These are phyloP conservation scores for Solanum piurae DNA, from an alignment of 257 asterid species.

Conservation along the genomic window DNA sequence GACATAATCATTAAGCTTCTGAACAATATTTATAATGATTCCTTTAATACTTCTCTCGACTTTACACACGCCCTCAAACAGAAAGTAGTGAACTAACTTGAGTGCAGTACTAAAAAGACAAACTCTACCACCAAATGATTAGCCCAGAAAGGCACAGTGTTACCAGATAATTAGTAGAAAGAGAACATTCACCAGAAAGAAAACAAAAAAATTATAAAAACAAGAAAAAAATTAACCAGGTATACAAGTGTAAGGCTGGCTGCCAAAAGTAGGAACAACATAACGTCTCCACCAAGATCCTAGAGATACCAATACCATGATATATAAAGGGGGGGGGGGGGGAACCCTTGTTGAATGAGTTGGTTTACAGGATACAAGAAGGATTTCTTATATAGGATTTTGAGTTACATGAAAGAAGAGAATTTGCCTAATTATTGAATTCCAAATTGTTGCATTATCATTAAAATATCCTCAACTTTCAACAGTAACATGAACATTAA, in stretches of 20 bases:
- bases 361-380: background rate
- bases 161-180: background rate
- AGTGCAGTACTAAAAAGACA: background rate
- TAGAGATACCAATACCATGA: background rate
- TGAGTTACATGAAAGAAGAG: background rate
- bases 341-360: background rate
- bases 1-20: background rate
- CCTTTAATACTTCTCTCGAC: background rate
- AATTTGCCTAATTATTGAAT: background rate
- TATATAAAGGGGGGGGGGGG: background rate
- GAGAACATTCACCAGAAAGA: background rate
- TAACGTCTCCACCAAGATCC: background rate
- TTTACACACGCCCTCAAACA: background rate
- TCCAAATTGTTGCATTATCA: background rate
- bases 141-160: background rate
- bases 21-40: background rate
- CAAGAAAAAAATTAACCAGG: background rate
- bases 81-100: background rate
- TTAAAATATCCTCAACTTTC: background rate
- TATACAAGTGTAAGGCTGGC: background rate
- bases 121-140: background rate
- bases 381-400: background rate
- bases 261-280: background rate
- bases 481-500: background rate
- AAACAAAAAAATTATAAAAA: background rate